Base-by-base conservation (phyloP, 768 basidiomycete genomes). In the Sarcodon sp. region DNA sequence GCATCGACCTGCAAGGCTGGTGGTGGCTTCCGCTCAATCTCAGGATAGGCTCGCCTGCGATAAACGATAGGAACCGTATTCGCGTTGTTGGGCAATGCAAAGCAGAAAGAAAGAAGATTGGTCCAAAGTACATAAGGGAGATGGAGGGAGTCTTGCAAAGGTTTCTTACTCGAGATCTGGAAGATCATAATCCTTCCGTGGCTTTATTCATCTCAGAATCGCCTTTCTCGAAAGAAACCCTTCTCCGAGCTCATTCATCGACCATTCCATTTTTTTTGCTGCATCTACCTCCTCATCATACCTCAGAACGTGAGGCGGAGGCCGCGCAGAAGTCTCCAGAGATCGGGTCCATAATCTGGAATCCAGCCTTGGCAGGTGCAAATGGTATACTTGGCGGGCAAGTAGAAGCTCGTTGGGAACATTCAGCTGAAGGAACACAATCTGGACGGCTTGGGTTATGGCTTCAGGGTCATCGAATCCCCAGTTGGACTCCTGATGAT, bases 71-170 rank as follows among this genome's bases (percentile, higher is more conserved):
- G 18, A 65, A 72, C 34, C 71, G 87, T 1, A 55, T 93, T 3
- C 81, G 90, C 46, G 73, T 96, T 8, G 61, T 94, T 16, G 89
- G 74, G 0, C 91, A 94, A 57, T 96, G 92, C 68, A 96, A 96
- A 69, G 89, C 89, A 0, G 87, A 92, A 58, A 83, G 79, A 67
- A 82, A 79, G 64, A 85, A 83, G 59, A 62, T 80, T 35, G 75
- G 86, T 3, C 89, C 91, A 2, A 79, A 79, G 21, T 83, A 82
- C 55, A 75, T 96, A 0, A 78, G 92, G 33, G 92, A 96, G 60
- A 71, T 93, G 66, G 92, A 96, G 59, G 92, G 92, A n/a, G 91
- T 92, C 10, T 64, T 83, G 47, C 70, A 73, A 55, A 72, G 76
- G 7, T 71, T 77, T 55, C 53, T 33, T 50, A 27, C 43, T 31